Conservation (phyloP, 139 green algal species). For the Zygnema cylindricum region DNA sequence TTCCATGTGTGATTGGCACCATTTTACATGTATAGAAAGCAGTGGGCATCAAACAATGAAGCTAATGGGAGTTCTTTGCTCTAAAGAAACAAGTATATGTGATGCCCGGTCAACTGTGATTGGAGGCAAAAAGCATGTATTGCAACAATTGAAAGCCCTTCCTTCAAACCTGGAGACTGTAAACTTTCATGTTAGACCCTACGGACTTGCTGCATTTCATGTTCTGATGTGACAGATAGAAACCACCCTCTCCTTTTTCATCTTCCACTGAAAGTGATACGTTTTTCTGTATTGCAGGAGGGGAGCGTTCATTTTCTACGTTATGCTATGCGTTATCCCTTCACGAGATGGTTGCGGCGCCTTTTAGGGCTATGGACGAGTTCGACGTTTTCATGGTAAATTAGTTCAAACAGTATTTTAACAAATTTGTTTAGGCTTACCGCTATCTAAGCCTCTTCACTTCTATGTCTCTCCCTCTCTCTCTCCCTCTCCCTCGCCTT, state of each 20-base stretch:
- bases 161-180: background rate
- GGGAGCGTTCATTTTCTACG: constrained; percentile 89
- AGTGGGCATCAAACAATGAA: no score
- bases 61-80: no score
- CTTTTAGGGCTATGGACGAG: constrained; percentile 87
- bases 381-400: constrained; percentile 85
- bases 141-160: no score
- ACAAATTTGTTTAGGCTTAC: background rate
- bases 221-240: background rate
- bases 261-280: background rate
- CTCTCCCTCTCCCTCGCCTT: no score
- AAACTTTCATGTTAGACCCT: background rate
- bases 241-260: background rate
- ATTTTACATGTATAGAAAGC: no score
- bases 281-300: constrained; percentile 66
- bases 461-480: constrained; percentile 25
- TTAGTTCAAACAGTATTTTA: background rate
- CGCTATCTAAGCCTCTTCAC: background rate
- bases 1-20: no score
- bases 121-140: no score
- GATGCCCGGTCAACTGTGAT: no score
- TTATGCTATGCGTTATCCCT: constrained; percentile 87
- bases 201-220: background rate
- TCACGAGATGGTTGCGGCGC: constrained; percentile 75
- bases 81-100: no score